Base-by-base conservation (phyloP, 2,329 filamentous ascomycete genomes). In the Ophiocordyceps unilateralis region DNA sequence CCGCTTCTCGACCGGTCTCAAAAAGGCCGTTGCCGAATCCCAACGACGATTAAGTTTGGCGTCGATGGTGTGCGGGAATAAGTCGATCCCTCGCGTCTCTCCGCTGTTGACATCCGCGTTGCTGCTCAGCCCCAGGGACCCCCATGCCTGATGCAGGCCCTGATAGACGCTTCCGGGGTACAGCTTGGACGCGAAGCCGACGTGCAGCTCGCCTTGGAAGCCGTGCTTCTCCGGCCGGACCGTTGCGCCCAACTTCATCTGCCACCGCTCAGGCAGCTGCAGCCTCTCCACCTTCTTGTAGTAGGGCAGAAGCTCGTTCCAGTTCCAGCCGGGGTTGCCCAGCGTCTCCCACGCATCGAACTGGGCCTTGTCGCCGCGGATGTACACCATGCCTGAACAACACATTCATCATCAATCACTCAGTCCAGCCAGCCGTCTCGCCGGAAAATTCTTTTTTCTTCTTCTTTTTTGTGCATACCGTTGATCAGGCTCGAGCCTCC, bases 281-380 rank as follows among this genome's bases (percentile, higher is more conserved):
- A 63, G 61, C 3, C 46, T 49, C 47, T 66, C 62, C 11, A 63
- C 58, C 50, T 64, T 63, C 26, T 62, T 65, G 49, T 67, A 66
- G 47, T 72, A 72, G 0, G 61, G 64, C 7, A 63, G 57, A 21
- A 75, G 52, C 5, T 55, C 50, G 1, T 65, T 52, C 61, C 65
- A 69, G 38, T 64, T 62, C 66, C 66, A 68, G 11, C 63, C 65
- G 2, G 53, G 42, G 43, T 66, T 68, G 2, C 65, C 65, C 2
- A 68, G 52, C 0, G 49, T 46, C 44, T 64, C 63, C 65, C 64
- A 69, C 5, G 59, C 59, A 43, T 68, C 60, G 36, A 66, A 60
- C 41, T 69, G 57, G 1, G 59, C 53, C 8, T 53, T 54, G 43
- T 65, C 57, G 2, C 62, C 64, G n/a, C 66, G 58, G 19, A 68